phyloP scores from a whole-genome alignment of 1,139 yeast species.

The Williopsis jadinii region DNA sequence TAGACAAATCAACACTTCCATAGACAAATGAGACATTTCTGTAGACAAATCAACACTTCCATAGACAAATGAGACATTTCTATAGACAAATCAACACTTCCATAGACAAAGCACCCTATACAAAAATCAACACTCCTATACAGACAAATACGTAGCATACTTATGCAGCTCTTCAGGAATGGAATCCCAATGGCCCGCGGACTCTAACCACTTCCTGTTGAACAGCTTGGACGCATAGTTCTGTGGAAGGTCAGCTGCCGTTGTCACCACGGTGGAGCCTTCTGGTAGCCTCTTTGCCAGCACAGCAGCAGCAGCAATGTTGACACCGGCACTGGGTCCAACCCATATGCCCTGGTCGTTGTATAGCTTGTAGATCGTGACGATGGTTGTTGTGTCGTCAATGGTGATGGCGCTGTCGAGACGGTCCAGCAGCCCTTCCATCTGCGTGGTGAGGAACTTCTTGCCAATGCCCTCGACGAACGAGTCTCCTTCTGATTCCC shows the following conservation, averaged over 20 bases:
- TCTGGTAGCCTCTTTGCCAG: conserved; percentile 16
- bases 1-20: too few species aligned
- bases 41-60: too few species aligned
- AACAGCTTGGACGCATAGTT: conserved; percentile 18
- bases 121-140: too few species aligned
- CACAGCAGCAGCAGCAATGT: conserved; percentile 16
- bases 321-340: conserved; percentile 19
- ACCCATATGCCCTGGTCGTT: conserved; percentile 15
- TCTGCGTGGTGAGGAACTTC: conserved; percentile 16
- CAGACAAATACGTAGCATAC: conserved; percentile 4
- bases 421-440: conserved; percentile 11
- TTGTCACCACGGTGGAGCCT: conserved; percentile 19
- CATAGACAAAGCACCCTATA: too few species aligned
- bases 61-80: too few species aligned
- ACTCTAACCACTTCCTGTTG: conserved; percentile 13
- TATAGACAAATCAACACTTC: too few species aligned
- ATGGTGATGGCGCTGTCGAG: conserved; percentile 14
- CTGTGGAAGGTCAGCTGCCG: conserved; percentile 18
- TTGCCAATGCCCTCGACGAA: conserved; percentile 22
- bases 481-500: conserved; percentile 19
- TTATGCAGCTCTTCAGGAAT: conserved; percentile 14
- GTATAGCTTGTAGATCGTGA: conserved; percentile 14
- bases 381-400: conserved; percentile 13
- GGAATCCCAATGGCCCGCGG: conserved; percentile 16
- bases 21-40: too few species aligned